Base-by-base conservation (phyloP, 169 alveolate genomes). In the Plasmodium inui region DNA sequence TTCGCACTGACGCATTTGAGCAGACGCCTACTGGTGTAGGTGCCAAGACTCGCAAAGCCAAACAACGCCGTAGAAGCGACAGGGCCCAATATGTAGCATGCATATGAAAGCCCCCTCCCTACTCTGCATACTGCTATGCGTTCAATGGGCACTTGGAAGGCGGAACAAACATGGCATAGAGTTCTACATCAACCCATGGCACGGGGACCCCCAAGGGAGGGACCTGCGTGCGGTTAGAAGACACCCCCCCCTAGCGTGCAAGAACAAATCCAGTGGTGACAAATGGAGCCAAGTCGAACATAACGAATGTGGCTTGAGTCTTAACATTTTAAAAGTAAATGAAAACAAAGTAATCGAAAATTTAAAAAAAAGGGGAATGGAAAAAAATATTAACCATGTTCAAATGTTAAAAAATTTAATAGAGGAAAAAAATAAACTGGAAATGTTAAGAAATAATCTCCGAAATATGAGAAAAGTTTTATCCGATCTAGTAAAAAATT, bases 301-400 rank as follows among this genome's bases (percentile, higher is more conserved):
- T n/a, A 39, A 26, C 32, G 83, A 82, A 82, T 81, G 39, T 44
- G 90, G 95, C 9, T 71, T 91, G 95, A 46, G 74, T 50, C 41
- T 91, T 12, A 55, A 78, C 73, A 26, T 91, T 67, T 81, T 91
- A 72, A 91, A 82, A 50, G 28, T 17, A 71, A 91, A 91, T 72
- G 84, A 81, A 82, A 71, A 91, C 1, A 55, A 41, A 50, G 88
- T 91, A n/a, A 53, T 72, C n/a, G 82, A 91, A 67, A 91, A 81
- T 91, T 91, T 91, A 72, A 82, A 44, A 82, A 91, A 71, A 34
- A 91, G 95, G 57, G 84, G 95, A 8, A 82, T 82, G 86, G 85
- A 82, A 28, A 78, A 81, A 82, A 57, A 82, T 37, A 7, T 91
- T 32, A 46, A 61, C 14, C 50, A 46, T 71, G 61, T 78, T 19